A percentile compares a stretch with the other conserved stretches of the same genome.
Evolutionary conservation across 2,329 filamentous ascomycete genomes (phyloP).

Genomic region (Fusarium succisae): DNA sequence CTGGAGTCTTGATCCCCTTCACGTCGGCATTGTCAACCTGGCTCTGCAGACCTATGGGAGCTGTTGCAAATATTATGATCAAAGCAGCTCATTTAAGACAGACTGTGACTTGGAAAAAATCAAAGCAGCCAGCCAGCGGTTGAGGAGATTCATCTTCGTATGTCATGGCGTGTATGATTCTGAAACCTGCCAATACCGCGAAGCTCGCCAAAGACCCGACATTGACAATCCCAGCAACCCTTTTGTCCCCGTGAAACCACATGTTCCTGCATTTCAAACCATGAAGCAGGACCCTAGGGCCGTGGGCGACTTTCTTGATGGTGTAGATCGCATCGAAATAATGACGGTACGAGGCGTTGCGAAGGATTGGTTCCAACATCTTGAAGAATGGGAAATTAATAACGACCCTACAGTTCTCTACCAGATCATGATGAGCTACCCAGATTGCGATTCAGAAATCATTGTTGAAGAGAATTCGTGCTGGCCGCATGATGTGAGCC

Average conservation of each 20-base stretch:
- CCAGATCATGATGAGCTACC: background rate
- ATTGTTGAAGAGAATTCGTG: background rate
- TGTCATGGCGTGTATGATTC: background rate
- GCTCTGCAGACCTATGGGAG: background rate
- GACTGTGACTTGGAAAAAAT: background rate
- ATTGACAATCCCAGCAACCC: background rate
- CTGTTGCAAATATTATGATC: background rate
- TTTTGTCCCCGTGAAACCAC: background rate
- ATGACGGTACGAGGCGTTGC: fast-evolving
- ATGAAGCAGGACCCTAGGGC: background rate
- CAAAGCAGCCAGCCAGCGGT: no score
- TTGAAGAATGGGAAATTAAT: background rate
- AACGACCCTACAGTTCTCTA: background rate
- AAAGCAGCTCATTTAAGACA: background rate
- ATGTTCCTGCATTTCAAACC: background rate
- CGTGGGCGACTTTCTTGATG: background rate
- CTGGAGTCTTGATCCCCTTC: background rate
- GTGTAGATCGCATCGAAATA: fast-evolving
- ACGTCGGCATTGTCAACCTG: background rate
- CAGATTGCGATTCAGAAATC: background rate
- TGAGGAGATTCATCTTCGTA: background rate
- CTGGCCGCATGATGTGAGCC: background rate
- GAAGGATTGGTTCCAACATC: background rate
- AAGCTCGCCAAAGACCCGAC: fast-evolving
- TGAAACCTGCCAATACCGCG: background rate